Conservation (phyloP, 495 filamentous ascomycete genomes). For the Mycothermus thermophilus region DNA sequence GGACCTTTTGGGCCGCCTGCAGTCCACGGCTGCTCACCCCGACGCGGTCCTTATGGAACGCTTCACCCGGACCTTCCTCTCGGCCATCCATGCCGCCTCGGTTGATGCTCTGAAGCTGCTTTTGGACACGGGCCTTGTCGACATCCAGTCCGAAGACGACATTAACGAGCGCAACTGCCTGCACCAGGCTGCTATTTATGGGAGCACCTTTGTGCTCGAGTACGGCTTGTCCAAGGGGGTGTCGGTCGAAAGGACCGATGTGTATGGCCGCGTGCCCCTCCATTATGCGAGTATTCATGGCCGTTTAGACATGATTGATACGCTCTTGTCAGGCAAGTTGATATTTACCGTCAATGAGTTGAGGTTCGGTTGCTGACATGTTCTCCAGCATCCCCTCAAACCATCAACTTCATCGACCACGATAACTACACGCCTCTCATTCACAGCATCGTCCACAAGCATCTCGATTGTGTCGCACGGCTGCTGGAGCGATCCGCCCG, state of each 20-base stretch:
- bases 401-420: slow-evolving; percentile 77
- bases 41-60: slow-evolving; percentile 45
- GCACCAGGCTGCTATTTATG: slow-evolving; percentile 87
- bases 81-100: slow-evolving; percentile 73
- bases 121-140: slow-evolving; percentile 65
- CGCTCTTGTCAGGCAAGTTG: slow-evolving; percentile 44
- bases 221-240: slow-evolving; percentile 57
- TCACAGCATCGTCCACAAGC: slow-evolving; percentile 79
- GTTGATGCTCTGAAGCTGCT: slow-evolving; percentile 61
- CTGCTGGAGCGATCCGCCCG: slow-evolving; percentile 60
- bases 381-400: slow-evolving; percentile 33
- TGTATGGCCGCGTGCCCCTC: slow-evolving; percentile 84
- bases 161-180: slow-evolving; percentile 95
- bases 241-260: slow-evolving; percentile 66
- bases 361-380: slow-evolving; percentile 1
- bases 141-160: slow-evolving; percentile 81
- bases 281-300: slow-evolving; percentile 97
- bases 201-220: slow-evolving; percentile 58
- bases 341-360: background rate
- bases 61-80: slow-evolving; percentile 76
- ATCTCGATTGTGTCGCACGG: slow-evolving; percentile 61
- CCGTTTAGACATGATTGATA: slow-evolving; percentile 65
- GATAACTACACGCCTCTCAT: slow-evolving; percentile 96
- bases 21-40: slow-evolving; percentile 18
- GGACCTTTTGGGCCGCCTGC: slow-evolving; percentile 39